phyloP scores from a whole-genome alignment of 2,329 filamentous ascomycete genomes.

The Didymella pinodella region DNA sequence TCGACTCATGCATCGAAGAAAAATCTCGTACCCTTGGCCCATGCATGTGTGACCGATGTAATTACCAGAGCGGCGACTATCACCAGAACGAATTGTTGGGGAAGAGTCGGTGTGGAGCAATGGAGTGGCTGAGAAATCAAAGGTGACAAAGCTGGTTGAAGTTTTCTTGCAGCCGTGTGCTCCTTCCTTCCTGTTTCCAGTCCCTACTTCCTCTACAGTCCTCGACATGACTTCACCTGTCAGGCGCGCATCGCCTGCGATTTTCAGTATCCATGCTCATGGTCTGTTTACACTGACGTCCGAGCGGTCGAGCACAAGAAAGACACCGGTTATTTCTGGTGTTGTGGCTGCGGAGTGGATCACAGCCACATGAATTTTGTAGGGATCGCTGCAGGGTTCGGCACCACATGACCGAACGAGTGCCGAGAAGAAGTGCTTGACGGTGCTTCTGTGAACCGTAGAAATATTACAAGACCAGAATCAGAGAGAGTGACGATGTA shows the following conservation, averaged over 20 bases:
- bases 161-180: not conserved
- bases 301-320: not conserved
- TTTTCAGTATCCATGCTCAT: not conserved
- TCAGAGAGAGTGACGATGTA: not conserved
- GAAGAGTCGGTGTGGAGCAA: slow-evolving; percentile 1
- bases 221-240: not conserved
- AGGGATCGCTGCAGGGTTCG: slow-evolving; percentile 3
- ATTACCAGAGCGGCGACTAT: slow-evolving; percentile 6
- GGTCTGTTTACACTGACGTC: not conserved
- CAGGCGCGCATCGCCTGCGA: too few relatives aligned
- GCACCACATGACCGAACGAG: slow-evolving; percentile 3
- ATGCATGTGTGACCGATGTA: slow-evolving; percentile 4
- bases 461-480: not conserved
- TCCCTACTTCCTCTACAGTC: not conserved
- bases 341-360: slow-evolving; percentile 20
- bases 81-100: slow-evolving; percentile 3
- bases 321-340: slow-evolving; percentile 4
- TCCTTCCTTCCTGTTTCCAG: not conserved
- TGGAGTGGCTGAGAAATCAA: slow-evolving; percentile 2
- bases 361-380: not conserved
- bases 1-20: slow-evolving; percentile 8
- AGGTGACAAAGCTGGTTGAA: slow-evolving; percentile 7
- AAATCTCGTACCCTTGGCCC: not conserved
- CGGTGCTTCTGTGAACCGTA: not conserved
- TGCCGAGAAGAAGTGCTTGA: slow-evolving; percentile 7